These are phyloP conservation scores for Bonnemaisonia californica DNA, from an alignment of 31 red algal genomes.

Conservation along the genomic window DNA sequence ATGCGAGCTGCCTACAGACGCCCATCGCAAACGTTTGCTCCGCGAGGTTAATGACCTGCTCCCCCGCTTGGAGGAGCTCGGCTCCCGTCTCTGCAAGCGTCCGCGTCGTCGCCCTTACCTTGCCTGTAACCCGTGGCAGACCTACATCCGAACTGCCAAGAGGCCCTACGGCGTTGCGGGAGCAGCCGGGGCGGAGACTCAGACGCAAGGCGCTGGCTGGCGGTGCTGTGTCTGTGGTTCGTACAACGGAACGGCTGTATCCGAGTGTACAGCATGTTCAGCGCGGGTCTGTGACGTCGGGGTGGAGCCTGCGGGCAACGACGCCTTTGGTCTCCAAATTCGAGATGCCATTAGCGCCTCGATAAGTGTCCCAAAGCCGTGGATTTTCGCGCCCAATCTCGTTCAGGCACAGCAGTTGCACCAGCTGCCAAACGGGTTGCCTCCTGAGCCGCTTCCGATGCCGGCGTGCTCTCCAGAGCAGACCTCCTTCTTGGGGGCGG, in stretches of 20 bases:
- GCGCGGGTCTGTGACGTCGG: neutral
- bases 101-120: neutral
- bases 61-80: conserved; percentile 53
- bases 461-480: neutral
- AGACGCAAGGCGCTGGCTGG: conserved; percentile 10
- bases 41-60: conserved; percentile 49
- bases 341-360: conserved; percentile 22
- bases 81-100: conserved; percentile 35
- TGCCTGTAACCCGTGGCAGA: conserved; percentile 49
- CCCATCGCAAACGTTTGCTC: conserved; percentile 48
- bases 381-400: neutral
- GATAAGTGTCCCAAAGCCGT: neutral
- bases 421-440: neutral
- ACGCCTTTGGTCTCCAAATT: neutral
- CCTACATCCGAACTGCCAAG: conserved; percentile 27
- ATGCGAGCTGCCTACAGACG: conserved; percentile 24
- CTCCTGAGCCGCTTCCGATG: neutral
- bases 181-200: conserved; percentile 1
- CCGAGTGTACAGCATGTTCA: conserved; percentile 26
- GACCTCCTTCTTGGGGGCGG: too few species aligned
- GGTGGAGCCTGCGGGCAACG: neutral
- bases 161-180: neutral
- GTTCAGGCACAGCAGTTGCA: neutral
- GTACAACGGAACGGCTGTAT: conserved; percentile 5
- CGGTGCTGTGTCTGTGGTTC: conserved; percentile 49